Base-by-base conservation (phyloP, 805 yeast genomes). In the Isabelozyma pseudorhagii region DNA sequence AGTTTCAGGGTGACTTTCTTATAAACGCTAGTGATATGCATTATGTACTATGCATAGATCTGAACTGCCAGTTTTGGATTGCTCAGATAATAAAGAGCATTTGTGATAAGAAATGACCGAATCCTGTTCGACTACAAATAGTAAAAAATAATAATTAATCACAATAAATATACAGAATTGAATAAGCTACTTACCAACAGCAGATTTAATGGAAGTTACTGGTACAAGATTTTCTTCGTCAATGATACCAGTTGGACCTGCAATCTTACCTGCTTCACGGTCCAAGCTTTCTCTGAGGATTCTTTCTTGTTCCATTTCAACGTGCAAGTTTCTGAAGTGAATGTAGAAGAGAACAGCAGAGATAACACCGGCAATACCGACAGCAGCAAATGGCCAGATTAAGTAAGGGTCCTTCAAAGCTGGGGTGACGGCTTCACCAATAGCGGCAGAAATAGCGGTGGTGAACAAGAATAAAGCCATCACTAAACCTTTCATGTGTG, bases 401-500 rank as follows among this genome's bases (percentile, higher is more conserved):
- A 74, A 66, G 47, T 69, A 56, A 14, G 79, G 78, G 54, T 74
- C 78, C 18, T 51, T 58, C 60, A 73, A 62, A 3, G 75, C 71
- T 18, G 77, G 70, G 13, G 75, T 71, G 21, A 74, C 55, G 17
- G 76, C 77, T 53, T 69, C 64, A 14, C 74, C 68, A 45, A 79
- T 63, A 10, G 82, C 83, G 17, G 81, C 74, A 4, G 81, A 68
- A 50, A 79, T 46, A 3, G 83, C 80, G 42, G 74, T 67, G 42
- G 75, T 74, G 52, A 74, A 68, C 46, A 71, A 64, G 62, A 68
- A 69, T 44, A 71, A 55, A 15, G 83, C 78, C 69, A 77, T 66
- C 13, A 79, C 81, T 50, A 79, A 67, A 40, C 82, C 78, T 57
- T 75, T 75, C 79, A 79, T 73, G 40, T 71, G 66, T 7, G 68